Conservation (phyloP, 768 basidiomycete genomes). For the Tricholomella constricta region DNA sequence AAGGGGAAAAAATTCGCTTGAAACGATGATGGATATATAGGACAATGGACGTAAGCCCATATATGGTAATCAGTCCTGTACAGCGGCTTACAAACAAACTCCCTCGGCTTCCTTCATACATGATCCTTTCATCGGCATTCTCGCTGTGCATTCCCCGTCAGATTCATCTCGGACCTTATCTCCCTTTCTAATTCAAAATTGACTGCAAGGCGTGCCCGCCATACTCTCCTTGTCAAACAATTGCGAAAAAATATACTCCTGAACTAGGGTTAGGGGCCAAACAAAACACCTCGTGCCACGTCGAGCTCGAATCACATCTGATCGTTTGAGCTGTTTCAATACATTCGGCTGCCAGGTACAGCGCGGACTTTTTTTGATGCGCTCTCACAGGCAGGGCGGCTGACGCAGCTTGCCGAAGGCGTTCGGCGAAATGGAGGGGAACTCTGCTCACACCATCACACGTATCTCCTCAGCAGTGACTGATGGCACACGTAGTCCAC, state of each 20-base stretch:
- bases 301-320: conserved; percentile 26
- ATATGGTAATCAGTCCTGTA: conserved; percentile 27
- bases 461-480: not conserved
- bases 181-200: conserved; percentile 14
- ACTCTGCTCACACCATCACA: not conserved
- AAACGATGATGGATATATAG: conserved; percentile 50
- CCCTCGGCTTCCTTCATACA: conserved; percentile 22
- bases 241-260: conserved; percentile 10
- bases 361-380: conserved; percentile 20
- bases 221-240: conserved; percentile 1
- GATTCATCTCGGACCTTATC: conserved; percentile 20
- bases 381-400: conserved; percentile 16
- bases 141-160: conserved; percentile 3
- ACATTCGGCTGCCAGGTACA: conserved; percentile 11
- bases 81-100: conserved; percentile 27
- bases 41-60: conserved; percentile 40
- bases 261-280: conserved; percentile 30
- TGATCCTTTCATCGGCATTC: conserved; percentile 13
- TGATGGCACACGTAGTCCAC: not conserved
- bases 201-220: conserved; percentile 6
- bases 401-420: not conserved
- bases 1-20: conserved; percentile 48
- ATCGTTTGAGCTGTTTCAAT: conserved; percentile 18
- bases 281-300: conserved; percentile 30
- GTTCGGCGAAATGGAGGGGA: not conserved